phyloP scores from a whole-genome alignment of 305 asterid genomes.

The Plantago coronopus region DNA sequence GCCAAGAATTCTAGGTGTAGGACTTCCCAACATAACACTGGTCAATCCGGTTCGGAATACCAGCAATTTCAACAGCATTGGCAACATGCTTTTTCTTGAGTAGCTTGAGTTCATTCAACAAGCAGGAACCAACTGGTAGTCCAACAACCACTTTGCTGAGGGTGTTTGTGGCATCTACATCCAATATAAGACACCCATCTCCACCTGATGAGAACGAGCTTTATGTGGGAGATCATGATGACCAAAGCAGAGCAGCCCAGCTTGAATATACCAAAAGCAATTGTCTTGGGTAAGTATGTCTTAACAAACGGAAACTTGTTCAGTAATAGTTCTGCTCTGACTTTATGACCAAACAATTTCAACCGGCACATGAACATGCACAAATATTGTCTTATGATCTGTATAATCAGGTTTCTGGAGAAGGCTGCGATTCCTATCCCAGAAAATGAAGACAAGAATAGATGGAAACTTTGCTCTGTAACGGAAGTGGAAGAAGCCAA shows the following conservation, averaged over 20 bases:
- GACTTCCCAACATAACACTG: slow-evolving; percentile 38
- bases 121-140: slow-evolving; percentile 23
- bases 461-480: slow-evolving; percentile 40
- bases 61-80: slow-evolving; percentile 37
- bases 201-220: slow-evolving; percentile 25
- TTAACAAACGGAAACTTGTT: no score
- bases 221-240: slow-evolving; percentile 20
- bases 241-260: slow-evolving; percentile 17
- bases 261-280: not conserved
- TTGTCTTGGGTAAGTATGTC: not conserved
- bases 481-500: slow-evolving; percentile 9
- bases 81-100: slow-evolving; percentile 39
- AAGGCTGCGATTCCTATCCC: slow-evolving; percentile 47
- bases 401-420: slow-evolving; percentile 42
- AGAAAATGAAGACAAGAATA: slow-evolving; percentile 29
- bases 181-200: slow-evolving; percentile 16
- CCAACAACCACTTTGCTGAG: slow-evolving; percentile 26
- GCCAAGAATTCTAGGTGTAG: not conserved
- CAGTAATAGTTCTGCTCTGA: no score
- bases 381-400: not conserved
- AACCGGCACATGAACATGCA: not conserved
- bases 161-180: slow-evolving; percentile 30
- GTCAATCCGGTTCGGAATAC: slow-evolving; percentile 46
- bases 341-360: no score
- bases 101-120: slow-evolving; percentile 31